A percentile compares a stretch with the other conserved stretches of the same genome.
phyloP scores from a whole-genome alignment of 2,329 filamentous ascomycete genomes.

The Penicillium decumbens region DNA sequence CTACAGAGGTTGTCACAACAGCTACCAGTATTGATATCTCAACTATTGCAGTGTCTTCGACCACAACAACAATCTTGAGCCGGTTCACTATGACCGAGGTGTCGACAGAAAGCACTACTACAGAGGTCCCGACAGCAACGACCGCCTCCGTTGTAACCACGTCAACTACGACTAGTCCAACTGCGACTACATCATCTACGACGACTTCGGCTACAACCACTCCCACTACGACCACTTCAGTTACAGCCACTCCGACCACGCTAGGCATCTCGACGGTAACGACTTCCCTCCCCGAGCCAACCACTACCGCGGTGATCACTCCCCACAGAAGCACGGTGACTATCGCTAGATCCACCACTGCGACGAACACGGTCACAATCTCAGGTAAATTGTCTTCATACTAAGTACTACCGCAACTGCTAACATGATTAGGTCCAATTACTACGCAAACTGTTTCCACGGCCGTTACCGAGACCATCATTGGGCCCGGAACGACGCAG shows the following conservation, averaged over 20 bases:
- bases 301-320: neutral
- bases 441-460: neutral
- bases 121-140: too few species aligned
- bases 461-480: neutral
- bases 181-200: neutral
- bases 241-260: neutral
- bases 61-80: neutral
- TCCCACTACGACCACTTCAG: neutral
- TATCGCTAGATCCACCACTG: neutral
- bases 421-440: slow-evolving; percentile 1
- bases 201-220: neutral
- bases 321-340: slow-evolving; percentile 2
- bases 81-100: neutral
- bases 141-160: neutral
- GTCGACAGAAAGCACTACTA: too few species aligned
- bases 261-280: neutral
- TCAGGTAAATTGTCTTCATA: slow-evolving; percentile 3
- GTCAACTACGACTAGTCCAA: neutral
- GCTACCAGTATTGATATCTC: too few species aligned
- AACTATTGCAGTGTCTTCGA: neutral
- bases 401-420: neutral
- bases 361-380: neutral
- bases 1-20: too few species aligned
- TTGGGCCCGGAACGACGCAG: neutral
- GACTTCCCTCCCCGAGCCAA: neutral